Conservation (phyloP, 2,329 filamentous ascomycete genomes). For the Hypoxylon sp. region DNA sequence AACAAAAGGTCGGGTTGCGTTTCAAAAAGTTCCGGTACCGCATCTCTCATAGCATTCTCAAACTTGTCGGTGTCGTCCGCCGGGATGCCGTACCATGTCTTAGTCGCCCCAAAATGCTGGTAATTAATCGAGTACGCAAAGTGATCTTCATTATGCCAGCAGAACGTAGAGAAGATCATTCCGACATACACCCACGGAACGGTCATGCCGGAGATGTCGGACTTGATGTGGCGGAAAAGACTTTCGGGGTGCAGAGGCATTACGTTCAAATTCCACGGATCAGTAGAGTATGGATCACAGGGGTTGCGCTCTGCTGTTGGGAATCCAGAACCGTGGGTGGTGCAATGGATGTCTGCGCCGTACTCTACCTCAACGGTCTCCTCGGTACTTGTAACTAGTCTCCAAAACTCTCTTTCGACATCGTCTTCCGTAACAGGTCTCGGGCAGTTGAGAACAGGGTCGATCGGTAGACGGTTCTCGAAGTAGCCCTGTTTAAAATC, state of each 20-base stretch:
- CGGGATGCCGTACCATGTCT: conserved; percentile 99
- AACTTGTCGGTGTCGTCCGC: conserved; percentile 95
- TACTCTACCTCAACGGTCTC: conserved; percentile 99
- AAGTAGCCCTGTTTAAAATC: conserved; percentile 97
- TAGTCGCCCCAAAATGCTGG: conserved; percentile 97
- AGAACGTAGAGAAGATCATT: conserved; percentile 99
- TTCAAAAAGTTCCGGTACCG: conserved; percentile 96
- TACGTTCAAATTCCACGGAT: conserved; percentile 96
- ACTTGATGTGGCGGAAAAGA: conserved; percentile 96
- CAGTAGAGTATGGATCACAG: conserved; percentile 85
- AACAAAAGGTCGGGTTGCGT: conserved; percentile 96
- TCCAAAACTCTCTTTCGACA: conserved; percentile 97
- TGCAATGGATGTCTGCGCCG: conserved; percentile 97
- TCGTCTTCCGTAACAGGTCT: conserved; percentile 92
- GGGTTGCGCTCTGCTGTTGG: conserved; percentile 94
- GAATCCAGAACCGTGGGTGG: conserved; percentile 96
- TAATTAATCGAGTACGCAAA: conserved; percentile 99
- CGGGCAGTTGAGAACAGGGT: conserved; percentile 84
- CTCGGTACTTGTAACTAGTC: conserved; percentile 91
- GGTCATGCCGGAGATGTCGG: conserved; percentile 98
- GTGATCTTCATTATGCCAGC: conserved; percentile 99
- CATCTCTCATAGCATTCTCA: conserved; percentile 93
- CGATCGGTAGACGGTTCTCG: conserved; percentile 88
- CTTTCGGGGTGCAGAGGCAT: conserved; percentile 92
- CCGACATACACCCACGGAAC: conserved; percentile 99